Base-by-base conservation (phyloP, 768 basidiomycete species). In the Amanita brunnescens region DNA sequence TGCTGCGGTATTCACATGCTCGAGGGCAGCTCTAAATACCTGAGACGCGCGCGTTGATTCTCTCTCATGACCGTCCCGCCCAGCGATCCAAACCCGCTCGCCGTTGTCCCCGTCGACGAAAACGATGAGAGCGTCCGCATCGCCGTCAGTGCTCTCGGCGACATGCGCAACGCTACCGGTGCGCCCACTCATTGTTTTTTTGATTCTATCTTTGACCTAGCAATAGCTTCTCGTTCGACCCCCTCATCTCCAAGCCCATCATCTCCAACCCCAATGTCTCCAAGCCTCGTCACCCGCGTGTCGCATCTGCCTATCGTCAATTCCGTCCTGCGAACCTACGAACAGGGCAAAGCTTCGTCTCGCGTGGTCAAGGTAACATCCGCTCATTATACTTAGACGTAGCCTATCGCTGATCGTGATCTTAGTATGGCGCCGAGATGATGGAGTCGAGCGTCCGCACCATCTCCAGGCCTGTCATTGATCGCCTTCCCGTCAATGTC, bases 371-470 rank as follows among this genome's bases (percentile, higher is more conserved):
- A 92, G 75, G 90, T 89, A 48, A 54, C 47, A 72, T 62, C 47
- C 13, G 26, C n/a, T 5, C 37, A 21, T 24, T 38, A 35, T 8
- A 5, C 20, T 24, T 9, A 38, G 14, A 10, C 20, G 2, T 24
- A 16, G n/a, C 16, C 21, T 35, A 14, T 26, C 35, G 14, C 38
- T 37, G 34, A 24, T 38, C 21, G 2, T 14, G 32, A 35, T 49
- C 23, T n/a, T 62, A 91, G 89, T 91, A 90, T 61, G 87, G 91
- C 44, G 89, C 87, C 14, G 85, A 86, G 65, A 85, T 91, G 77
- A 78, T 91, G 68, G 91, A 91, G 65, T 86, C 82, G 3, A 83
- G 85, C 50, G 82, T 92, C 34, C 87, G 85, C 64, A 77, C 82
- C 14, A 81, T 92, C 35, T 87, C 88, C 23, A 75, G 82, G 14